A percentile compares a stretch with the other conserved stretches of the same genome.
Evolutionary conservation across 2,329 filamentous ascomycete genomes (phyloP).

Genomic region (Diaporthe destruens): DNA sequence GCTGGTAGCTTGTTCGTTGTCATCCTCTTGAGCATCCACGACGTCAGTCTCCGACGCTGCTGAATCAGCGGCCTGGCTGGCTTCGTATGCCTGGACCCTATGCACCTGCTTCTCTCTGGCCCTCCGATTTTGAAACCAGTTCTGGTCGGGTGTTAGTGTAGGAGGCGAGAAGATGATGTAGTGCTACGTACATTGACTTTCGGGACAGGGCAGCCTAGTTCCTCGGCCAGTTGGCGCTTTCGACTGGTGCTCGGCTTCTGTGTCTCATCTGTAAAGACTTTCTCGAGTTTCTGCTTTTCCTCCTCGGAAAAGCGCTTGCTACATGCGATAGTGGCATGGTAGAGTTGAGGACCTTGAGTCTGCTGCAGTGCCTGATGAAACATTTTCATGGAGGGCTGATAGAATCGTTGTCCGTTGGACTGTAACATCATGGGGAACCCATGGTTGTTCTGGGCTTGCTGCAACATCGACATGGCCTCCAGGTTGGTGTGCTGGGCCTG

Average conservation of each 20-base stretch:
- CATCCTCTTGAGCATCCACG: conserved; percentile 47
- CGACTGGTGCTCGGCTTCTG: conserved; percentile 42
- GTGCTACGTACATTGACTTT: conserved; percentile 40
- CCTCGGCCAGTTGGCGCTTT: conserved; percentile 41
- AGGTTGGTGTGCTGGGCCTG: conserved; percentile 27
- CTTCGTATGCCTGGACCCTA: conserved; percentile 65
- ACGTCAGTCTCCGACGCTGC: conserved; percentile 51
- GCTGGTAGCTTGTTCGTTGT: conserved; percentile 44
- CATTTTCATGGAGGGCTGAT: conserved; percentile 38
- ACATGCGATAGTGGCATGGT: conserved; percentile 39
- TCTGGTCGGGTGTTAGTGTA: conserved; percentile 59
- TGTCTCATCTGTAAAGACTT: conserved; percentile 42
- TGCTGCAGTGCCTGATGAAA: conserved; percentile 39
- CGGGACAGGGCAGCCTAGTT: conserved; percentile 39
- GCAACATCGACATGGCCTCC: conserved; percentile 41
- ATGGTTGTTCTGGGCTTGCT: conserved; percentile 32
- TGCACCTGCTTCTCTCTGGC: conserved; percentile 75
- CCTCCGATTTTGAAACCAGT: conserved; percentile 77
- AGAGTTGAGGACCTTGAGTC: conserved; percentile 36
- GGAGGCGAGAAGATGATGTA: not conserved
- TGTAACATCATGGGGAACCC: conserved; percentile 39
- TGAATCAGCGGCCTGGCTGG: conserved; percentile 56
- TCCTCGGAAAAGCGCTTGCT: conserved; percentile 42
- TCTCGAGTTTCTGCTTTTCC: conserved; percentile 41
- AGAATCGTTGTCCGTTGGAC: conserved; percentile 39